Percentiles rank a stretch among this genome's conserved stretches.
Conservation (phyloP, 2,329 filamentous ascomycete species). For the Xylaria sp. region DNA sequence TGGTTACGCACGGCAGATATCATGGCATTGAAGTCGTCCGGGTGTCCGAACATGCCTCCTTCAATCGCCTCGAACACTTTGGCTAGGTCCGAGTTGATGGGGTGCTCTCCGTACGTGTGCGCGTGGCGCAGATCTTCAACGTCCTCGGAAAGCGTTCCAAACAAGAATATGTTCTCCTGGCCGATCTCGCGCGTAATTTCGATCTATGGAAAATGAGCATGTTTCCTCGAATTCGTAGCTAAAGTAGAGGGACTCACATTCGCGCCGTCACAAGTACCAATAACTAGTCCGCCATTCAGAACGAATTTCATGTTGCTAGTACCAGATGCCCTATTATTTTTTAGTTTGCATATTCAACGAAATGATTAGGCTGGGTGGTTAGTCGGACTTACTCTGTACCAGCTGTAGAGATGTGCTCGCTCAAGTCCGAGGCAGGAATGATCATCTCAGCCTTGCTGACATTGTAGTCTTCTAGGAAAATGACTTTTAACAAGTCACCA, state of each 20-base stretch:
- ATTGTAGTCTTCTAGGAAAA: constrained; percentile 98
- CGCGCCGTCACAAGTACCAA: constrained; percentile 96
- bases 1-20: constrained; percentile 89
- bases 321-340: constrained; percentile 68
- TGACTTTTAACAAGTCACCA: constrained; percentile 93
- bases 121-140: constrained; percentile 94
- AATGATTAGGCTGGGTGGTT: background rate
- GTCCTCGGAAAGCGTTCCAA: constrained; percentile 94
- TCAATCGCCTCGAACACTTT: constrained; percentile 88
- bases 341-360: constrained; percentile 31
- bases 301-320: constrained; percentile 99
- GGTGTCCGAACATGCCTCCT: constrained; percentile 81
- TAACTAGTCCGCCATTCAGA: constrained; percentile 94
- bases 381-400: constrained; percentile 80
- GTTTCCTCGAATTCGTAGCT: constrained; percentile 51
- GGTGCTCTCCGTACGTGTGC: constrained; percentile 85
- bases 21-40: constrained; percentile 81
- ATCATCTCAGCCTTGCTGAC: constrained; percentile 99
- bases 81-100: constrained; percentile 78
- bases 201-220: constrained; percentile 63
- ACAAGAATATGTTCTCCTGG: constrained; percentile 98
- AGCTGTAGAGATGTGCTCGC: constrained; percentile 98
- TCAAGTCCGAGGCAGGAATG: constrained; percentile 91
- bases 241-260: constrained; percentile 74
- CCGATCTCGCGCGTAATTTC: constrained; percentile 98